Evolutionary conservation across 805 yeast species (phyloP).

Genomic region (Sungouiella blattae): DNA sequence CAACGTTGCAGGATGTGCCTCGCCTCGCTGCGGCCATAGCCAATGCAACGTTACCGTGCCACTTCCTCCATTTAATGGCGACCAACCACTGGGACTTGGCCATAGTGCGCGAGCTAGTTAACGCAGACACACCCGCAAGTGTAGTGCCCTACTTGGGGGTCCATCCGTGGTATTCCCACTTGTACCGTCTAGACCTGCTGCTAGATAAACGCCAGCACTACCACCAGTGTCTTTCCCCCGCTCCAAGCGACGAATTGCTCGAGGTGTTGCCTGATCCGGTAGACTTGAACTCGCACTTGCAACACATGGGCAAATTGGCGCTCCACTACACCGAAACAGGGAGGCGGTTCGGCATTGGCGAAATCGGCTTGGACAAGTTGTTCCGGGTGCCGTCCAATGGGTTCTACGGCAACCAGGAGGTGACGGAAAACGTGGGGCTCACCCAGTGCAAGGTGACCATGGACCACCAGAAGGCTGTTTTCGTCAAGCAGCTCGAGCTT

Average conservation of each 20-base stretch:
- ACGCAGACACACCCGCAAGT: conserved; percentile 7
- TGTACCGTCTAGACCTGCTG: conserved; percentile 37
- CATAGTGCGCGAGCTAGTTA: conserved; percentile 18
- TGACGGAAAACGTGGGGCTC: conserved; percentile 23
- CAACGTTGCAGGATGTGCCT: conserved; percentile 8
- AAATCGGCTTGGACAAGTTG: conserved; percentile 82
- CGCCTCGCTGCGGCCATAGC: conserved; percentile 7
- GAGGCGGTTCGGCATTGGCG: conserved; percentile 59
- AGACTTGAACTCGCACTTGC: conserved; percentile 32
- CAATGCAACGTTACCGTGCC: too few species aligned
- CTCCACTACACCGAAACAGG: conserved; percentile 9
- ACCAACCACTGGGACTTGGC: conserved; percentile 34
- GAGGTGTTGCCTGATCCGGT: conserved; percentile 61
- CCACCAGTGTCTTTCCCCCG: conserved; percentile 41
- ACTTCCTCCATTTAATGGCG: conserved; percentile 34
- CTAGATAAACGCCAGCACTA: conserved; percentile 55
- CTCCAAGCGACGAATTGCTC: conserved; percentile 37
- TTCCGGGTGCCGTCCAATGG: conserved; percentile 67
- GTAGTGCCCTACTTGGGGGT: conserved; percentile 60
- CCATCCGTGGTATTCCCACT: conserved; percentile 90
- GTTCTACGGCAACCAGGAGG: conserved; percentile 38
- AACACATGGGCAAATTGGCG: conserved; percentile 23
- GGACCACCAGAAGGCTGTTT: conserved; percentile 61
- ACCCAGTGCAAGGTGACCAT: conserved; percentile 51
- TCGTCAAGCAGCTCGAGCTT: conserved; percentile 47